phyloP scores from a whole-genome alignment of 345 rosid species.

The Rhizophora apiculata region DNA sequence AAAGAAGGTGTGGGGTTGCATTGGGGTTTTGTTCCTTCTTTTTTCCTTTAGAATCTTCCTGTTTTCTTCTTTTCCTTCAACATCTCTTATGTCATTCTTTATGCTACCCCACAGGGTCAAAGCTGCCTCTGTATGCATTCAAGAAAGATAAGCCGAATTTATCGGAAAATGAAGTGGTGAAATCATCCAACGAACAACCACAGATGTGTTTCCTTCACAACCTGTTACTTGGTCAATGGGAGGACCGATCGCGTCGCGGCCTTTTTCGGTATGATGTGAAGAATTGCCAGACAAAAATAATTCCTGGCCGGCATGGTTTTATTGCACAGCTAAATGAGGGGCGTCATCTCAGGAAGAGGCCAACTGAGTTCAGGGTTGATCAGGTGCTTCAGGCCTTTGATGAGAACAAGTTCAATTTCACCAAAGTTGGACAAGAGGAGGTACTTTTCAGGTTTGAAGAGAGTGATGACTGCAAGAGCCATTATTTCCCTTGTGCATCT shows the following conservation, averaged over 20 bases:
- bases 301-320: constrained; percentile 15
- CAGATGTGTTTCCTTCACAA: constrained; percentile 12
- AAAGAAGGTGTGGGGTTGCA: not conserved
- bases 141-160: not conserved
- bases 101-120: constrained; percentile 1
- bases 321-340: constrained; percentile 24
- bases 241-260: constrained; percentile 11
- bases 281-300: constrained; percentile 12
- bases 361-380: constrained; percentile 21
- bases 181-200: not conserved
- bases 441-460: constrained; percentile 8
- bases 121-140: not conserved
- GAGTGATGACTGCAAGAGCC: not conserved
- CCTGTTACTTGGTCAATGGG: constrained; percentile 18
- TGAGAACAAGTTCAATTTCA: constrained; percentile 22
- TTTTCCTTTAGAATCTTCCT: not conserved
- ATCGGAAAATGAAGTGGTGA: not conserved
- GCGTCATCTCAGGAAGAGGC: constrained; percentile 20
- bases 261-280: constrained; percentile 20
- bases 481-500: constrained; percentile 6
- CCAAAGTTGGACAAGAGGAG: constrained; percentile 12
- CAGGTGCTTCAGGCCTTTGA: constrained; percentile 19
- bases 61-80: no score
- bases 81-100: not conserved
- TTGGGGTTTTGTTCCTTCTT: not conserved